Evolutionary conservation across 2,329 filamentous ascomycete genomes (phyloP), one percentile per base, ranked within the genome.

Genomic region (Emericellopsis cladophorae): DNA sequence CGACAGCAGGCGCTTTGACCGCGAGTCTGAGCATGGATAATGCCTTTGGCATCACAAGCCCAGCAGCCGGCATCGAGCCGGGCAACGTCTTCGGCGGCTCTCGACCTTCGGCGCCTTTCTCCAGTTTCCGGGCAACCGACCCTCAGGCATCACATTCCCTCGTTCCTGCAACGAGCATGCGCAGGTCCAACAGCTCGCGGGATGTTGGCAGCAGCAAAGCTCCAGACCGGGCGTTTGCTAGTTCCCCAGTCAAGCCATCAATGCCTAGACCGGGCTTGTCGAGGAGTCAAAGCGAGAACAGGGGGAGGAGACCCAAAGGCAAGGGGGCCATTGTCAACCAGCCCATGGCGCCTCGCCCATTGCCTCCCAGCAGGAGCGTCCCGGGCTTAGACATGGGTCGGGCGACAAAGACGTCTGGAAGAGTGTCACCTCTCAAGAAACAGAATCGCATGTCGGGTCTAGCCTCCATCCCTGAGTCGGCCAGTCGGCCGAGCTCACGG

Each of bases 401-500:
- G 24, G 8, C 22, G 36, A 23, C 26, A 5, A n/a, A 15, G 23
- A 51, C 64, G 10, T 65, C 62, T 14, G 72, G 71, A 12, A 64
- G 73, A 40, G 54, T 58, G 41, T 76, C 73, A 4, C 73, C 74
- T 2, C 51, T 70, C n/a, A 77, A 75, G 48, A 54, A 48, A 31
- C 66, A 72, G 43, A 62, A 66, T 36, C 66, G 70, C 11, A 53
- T 75, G 7, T 65, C 70, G 3, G 68, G 68, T 41, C 56, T 77
- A 11, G 67, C 65, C 1, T 76, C 76, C 1, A 80, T 81, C 24
- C 74, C 75, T 0, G 77, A 81, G 51, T 56, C 64, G 10, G 46
- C 54, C 16, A 53, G 61, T 2, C 58, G 61, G 2, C 58, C 67
- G 1, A 60, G 64, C 39, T 65, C 67, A 31, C 65, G 72, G 33